Conservation (phyloP, 441 rosid genomes). For the Manihot esculenta region DNA sequence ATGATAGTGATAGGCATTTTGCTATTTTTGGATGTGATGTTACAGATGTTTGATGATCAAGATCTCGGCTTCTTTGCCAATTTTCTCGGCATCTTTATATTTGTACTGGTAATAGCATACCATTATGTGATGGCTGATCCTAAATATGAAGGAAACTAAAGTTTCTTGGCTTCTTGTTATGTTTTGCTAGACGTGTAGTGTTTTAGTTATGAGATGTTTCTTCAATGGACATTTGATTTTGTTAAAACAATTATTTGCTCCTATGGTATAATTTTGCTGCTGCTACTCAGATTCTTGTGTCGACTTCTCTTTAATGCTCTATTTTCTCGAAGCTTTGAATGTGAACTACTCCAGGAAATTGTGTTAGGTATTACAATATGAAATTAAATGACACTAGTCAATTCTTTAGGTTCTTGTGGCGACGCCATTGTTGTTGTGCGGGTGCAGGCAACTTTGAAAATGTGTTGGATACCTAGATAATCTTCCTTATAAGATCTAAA, state of each 20-base stretch:
- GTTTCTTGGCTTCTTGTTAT: background rate
- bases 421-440: background rate
- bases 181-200: background rate
- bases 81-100: slow-evolving; percentile 82
- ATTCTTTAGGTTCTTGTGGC: background rate
- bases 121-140: slow-evolving; percentile 86
- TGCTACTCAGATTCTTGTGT: background rate
- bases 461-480: too few species aligned
- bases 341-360: background rate
- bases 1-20: background rate
- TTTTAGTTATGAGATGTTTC: slow-evolving; percentile 4
- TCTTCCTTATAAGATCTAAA: too few species aligned
- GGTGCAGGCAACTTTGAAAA: background rate
- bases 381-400: too few species aligned
- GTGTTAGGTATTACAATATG: background rate
- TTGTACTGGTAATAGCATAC: slow-evolving; percentile 68
- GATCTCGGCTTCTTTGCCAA: slow-evolving; percentile 83
- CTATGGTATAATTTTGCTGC: background rate
- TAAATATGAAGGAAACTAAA: slow-evolving; percentile 59
- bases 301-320: background rate
- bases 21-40: slow-evolving; percentile 6
- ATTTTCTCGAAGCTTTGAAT: too few species aligned
- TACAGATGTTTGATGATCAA: slow-evolving; percentile 83
- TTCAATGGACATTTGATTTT: too few species aligned
- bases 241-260: slow-evolving; percentile 6